Base-by-base conservation (phyloP, 2,329 filamentous ascomycete genomes). In the Didymella glomerata region DNA sequence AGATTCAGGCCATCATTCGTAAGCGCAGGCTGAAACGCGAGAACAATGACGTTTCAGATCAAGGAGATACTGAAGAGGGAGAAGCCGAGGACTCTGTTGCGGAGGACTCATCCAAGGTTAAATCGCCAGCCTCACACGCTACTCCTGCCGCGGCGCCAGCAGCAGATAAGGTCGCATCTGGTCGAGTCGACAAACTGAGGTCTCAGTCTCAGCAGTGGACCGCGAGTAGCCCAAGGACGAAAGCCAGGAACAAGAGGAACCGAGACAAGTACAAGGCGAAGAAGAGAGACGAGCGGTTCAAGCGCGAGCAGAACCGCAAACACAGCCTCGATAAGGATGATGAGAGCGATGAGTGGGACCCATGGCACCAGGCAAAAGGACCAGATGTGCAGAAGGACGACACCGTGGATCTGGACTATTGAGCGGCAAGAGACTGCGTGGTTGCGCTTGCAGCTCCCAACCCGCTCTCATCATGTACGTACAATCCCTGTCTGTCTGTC, bases 1-100 rank as follows among this genome's bases (percentile, higher is more conserved):
- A 98, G 76, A 85, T 96, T 22, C 88, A 95, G 71, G 79, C 86
- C 13, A 80, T 96, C 38, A 80, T 91, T 18, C 72, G 71, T 53
- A 68, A 72, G 58, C 71, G 72, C 14, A 66, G 67, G 28, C 59
- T 66, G 11, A 64, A 48, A 27, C 58, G 67, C 22, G 74, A 74
- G 42, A 63, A 62, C 2, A 65, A 62, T 3, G 60, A 70, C 32
- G n/a, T 53, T 10, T 63, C 57, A 10, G 67, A 67, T 14, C 59
- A 61, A 20, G 60, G 57, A 48, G 60, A 63, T 25, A 42, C 49
- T 16, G 67, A 67, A 22, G 60, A 61, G 10, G 60, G 60, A 46
- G 60, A 63, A 24, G 42, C 47, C n/a, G 49, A 47, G 46, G 25
- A 36, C 20, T 32, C 54, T 20, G 51, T n/a, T 16, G 44, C 42